Evolutionary conservation across 257 asterid genomes (phyloP).

Genomic region (Gynochthodes officinalis): DNA sequence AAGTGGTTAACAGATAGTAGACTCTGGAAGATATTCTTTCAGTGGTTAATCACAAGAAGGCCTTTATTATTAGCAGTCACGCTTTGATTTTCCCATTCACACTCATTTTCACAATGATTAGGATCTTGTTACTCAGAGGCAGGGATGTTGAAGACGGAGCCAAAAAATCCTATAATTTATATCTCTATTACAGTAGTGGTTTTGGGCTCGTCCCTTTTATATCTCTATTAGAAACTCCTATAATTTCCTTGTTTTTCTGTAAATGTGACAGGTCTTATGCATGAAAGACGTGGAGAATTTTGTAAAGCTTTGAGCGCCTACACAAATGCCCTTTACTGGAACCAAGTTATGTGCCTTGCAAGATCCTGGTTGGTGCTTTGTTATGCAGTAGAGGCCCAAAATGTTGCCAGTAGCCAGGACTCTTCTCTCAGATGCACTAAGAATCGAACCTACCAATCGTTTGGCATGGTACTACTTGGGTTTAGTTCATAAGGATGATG

Average conservation of each 20-base stretch:
- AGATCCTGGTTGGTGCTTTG: slow-evolving; percentile 60
- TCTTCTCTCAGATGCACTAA: slow-evolving; percentile 80
- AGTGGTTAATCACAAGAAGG: neutral
- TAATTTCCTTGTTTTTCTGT: slow-evolving; percentile 7
- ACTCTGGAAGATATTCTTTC: neutral
- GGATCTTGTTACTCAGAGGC: neutral
- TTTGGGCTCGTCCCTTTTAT: neutral
- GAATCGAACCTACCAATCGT: slow-evolving; percentile 77
- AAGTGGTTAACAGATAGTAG: neutral
- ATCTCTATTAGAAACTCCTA: neutral
- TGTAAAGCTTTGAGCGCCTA: slow-evolving; percentile 63
- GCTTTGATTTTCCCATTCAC: neutral
- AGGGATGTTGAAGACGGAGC: neutral
- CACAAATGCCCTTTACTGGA: slow-evolving; percentile 71
- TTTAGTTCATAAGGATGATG: slow-evolving; percentile 77
- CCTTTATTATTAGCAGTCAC: neutral
- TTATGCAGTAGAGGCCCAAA: slow-evolving; percentile 52
- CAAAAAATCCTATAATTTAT: neutral
- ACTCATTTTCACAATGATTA: neutral
- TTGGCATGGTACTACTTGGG: slow-evolving; percentile 92
- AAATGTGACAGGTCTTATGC: slow-evolving; percentile 54
- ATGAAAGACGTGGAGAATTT: slow-evolving; percentile 60
- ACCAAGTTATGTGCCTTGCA: slow-evolving; percentile 75
- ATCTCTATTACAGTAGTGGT: neutral
- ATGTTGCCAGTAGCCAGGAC: slow-evolving; percentile 87